These are phyloP conservation scores for Alternaria burnsii DNA, from an alignment of 2,329 filamentous ascomycete genomes.

Conservation along the genomic window DNA sequence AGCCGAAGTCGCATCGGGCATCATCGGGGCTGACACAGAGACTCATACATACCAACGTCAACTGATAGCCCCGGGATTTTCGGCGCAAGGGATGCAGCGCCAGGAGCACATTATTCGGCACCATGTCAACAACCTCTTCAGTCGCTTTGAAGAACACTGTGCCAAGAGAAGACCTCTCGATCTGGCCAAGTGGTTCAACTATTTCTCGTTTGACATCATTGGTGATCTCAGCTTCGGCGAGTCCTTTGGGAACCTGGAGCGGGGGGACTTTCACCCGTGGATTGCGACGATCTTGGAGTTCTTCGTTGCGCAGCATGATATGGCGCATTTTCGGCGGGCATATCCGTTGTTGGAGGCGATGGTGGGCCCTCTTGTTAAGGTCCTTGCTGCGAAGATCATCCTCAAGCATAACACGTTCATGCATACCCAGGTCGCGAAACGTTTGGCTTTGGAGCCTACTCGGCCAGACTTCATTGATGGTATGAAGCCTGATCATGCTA, in stretches of 20 bases:
- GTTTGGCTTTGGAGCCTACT: conserved; percentile 23
- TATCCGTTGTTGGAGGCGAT: conserved; percentile 1
- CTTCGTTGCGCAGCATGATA: conserved; percentile 17
- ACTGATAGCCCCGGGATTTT: conserved; percentile 8
- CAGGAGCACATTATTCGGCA: conserved; percentile 10
- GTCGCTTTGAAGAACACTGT: conserved; percentile 7
- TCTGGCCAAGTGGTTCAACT: conserved; percentile 26
- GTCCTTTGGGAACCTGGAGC: conserved; percentile 43
- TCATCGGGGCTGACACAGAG: conserved; percentile 10
- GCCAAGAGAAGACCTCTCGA: conserved; percentile 9
- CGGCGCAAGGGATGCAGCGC: conserved; percentile 13
- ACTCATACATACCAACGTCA: conserved; percentile 8
- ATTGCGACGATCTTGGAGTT: conserved; percentile 28
- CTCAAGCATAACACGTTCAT: conserved; percentile 1
- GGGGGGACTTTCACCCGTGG: conserved; percentile 30
- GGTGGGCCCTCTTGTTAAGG: background rate
- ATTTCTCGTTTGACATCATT: conserved; percentile 31
- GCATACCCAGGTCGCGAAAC: conserved; percentile 1
- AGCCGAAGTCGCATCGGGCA: conserved; percentile 10
- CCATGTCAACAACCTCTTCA: conserved; percentile 5
- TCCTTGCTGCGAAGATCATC: conserved; percentile 6
- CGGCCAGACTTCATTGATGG: conserved; percentile 29
- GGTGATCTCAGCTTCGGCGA: conserved; percentile 62
- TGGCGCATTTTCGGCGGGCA: conserved; percentile 9
- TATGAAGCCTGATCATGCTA: conserved; percentile 21